Evolutionary conservation across 441 rosid species (phyloP), one percentile per base, ranked within the genome.

Genomic region (Flueggea neowawraea): DNA sequence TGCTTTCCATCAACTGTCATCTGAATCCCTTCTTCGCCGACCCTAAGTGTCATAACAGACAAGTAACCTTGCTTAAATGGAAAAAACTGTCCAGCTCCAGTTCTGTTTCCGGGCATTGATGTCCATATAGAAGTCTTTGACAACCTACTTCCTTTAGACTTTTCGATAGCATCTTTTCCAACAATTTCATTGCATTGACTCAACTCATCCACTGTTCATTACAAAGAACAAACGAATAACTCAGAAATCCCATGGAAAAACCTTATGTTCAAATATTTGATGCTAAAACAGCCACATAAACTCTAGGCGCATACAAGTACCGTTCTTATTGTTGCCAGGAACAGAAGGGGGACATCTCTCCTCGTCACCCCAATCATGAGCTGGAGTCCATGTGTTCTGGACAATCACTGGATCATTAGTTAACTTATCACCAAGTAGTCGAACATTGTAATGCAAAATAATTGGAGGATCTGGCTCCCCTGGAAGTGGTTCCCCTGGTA

Each of bases 21-120:
- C 58, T 87, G 97, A 68, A 85, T 80, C 60, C 97, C 97, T 75
- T 91, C 97, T 75, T 80, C 78, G 22, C 96, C 97, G 61, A 84
- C 87, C 60, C 88, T 75, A 58, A 91, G 80, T 4, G 92, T 89
- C 68, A 85, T 81, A 69, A 87, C 60, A 33, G 60, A 57, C 33
- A 57, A n/a, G 39, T 68, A 57, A 12, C 48, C 48, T 10, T 57
- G 60, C 48, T 57, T 57, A 41, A 57, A 57, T 33, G 60, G 60
- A 36, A 57, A 57, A 41, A 33, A 57, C 14, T 16, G 14, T 57
- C 54, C 22, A 16, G 64, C 32, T 55, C 39, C 47, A 10, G 76
- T 56, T 65, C 60, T 65, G 54, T 73, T 67, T 47, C 43, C 58
- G 17, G 60, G 57, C 52, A 57, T 52, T 60, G 74, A 63, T 31